These are phyloP conservation scores for Saccharomycopsis amapae DNA, from an alignment of 805 yeast genomes.

Conservation along the genomic window DNA sequence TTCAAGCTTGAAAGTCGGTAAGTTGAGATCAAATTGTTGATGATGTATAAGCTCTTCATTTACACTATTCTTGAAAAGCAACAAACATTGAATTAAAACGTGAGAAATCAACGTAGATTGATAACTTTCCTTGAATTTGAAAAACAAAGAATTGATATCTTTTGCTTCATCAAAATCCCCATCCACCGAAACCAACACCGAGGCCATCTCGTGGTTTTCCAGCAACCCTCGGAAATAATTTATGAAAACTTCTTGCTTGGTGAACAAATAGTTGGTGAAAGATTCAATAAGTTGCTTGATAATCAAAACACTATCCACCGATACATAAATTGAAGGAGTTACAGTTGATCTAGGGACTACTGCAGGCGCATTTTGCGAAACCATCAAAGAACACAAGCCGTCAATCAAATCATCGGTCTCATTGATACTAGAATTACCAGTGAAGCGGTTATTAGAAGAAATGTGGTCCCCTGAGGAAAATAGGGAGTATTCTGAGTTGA, in stretches of 20 bases:
- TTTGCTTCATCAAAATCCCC: background rate
- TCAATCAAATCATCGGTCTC: conserved; percentile 4
- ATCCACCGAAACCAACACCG: background rate
- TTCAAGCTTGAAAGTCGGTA: conserved; percentile 12
- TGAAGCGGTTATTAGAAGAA: too few species aligned
- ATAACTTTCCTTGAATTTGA: conserved; percentile 1
- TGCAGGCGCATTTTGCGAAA: background rate
- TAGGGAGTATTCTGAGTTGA: background rate
- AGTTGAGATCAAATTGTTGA: conserved; percentile 1
- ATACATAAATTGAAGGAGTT: background rate
- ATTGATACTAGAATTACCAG: background rate
- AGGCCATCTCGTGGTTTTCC: background rate
- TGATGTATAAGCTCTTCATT: background rate
- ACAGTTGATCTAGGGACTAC: background rate
- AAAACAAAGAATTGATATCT: background rate
- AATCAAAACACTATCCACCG: background rate
- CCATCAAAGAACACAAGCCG: background rate
- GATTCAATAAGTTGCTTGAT: background rate
- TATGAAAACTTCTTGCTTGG: background rate
- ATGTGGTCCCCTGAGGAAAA: too few species aligned
- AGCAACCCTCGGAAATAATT: background rate
- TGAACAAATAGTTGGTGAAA: conserved; percentile 1
- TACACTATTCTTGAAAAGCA: background rate
- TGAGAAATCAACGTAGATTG: conserved; percentile 1
- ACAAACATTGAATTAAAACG: conserved; percentile 5